Evolutionary conservation across 805 yeast genomes (phyloP), one percentile per base, ranked within the genome.

Genomic region (Scheffersomyces amazonensis): DNA sequence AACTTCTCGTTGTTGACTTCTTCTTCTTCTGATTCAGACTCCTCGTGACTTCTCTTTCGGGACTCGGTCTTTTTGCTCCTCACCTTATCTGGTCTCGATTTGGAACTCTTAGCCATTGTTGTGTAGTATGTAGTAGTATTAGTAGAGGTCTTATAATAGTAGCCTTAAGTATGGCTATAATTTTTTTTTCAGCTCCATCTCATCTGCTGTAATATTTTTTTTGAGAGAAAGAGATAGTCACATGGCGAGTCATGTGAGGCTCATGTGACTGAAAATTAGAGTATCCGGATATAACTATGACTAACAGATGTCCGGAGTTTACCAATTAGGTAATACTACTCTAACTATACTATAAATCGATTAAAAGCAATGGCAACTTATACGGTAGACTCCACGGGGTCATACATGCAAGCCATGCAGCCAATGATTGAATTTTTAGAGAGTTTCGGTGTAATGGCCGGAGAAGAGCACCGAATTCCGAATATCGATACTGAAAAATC

Each of bases 371-470:
- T 67, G 71, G 65, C 70, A 4, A 54, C 66, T 29, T 69, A 69
- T 46, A 58, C 64, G 33, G 83, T 73, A 7, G 66, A 75, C 11
- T 83, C 90, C 1, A 83, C 90, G 8, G 75, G 78, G 58, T 83
- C 93, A 16, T 85, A 77, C 58, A 78, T 85, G 84, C 76, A 76
- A 54, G 91, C 93, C 15, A 83, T 85, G 88, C 76, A 73, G 55
- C 74, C 80, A 2, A 77, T 85, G 82, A 65, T 76, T n/a, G 78
- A 74, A 5, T 57, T 71, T 0, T 53, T 80, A 40, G 54, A 59
- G 2, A 42, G 52, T 1, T 49, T 76, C 8, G 46, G 10, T 8
- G 10, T 27, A 5, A 16, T 10, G 27, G 6, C 23, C 6, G 12
- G 7, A 27, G 30, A 13, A 13, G 30, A 49, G 18, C 19, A 13